phyloP scores from a whole-genome alignment of 176 grass and related monocot species.

The Saccharum officinarum region DNA sequence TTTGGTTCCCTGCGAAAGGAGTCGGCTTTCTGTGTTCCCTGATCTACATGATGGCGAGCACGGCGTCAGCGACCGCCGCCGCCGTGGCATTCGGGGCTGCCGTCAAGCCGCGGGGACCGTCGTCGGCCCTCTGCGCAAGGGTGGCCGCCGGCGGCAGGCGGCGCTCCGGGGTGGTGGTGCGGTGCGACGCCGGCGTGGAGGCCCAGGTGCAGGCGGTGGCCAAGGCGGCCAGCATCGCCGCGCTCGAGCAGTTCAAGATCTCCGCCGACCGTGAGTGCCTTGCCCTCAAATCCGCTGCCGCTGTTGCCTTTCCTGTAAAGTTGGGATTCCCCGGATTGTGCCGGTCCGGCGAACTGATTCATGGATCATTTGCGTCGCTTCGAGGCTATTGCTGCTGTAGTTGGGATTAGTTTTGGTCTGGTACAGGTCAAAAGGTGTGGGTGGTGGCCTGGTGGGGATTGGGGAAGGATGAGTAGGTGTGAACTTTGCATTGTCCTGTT shows the following conservation, averaged over 20 bases:
- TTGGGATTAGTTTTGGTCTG: slow-evolving; percentile 18
- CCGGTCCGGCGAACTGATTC: background rate
- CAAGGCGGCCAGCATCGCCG: slow-evolving; percentile 58
- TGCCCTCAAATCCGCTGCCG: slow-evolving; percentile 7
- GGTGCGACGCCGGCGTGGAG: slow-evolving; percentile 70
- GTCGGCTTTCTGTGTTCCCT: background rate
- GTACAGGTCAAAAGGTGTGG: slow-evolving; percentile 1
- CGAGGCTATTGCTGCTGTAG: background rate
- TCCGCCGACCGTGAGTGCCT: slow-evolving; percentile 82
- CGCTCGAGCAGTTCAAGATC: slow-evolving; percentile 98
- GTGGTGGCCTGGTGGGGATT: background rate
- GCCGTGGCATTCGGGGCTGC: background rate
- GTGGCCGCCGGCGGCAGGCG: slow-evolving; percentile 32
- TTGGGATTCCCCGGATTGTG: background rate
- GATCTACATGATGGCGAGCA: slow-evolving; percentile 53
- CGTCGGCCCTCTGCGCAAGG: slow-evolving; percentile 27
- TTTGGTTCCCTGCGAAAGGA: background rate
- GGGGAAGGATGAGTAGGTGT: background rate
- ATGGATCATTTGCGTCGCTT: slow-evolving; percentile 7
- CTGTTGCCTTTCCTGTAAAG: background rate
- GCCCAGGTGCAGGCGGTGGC: slow-evolving; percentile 44
- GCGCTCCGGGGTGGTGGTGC: slow-evolving; percentile 37
- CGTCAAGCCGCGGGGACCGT: slow-evolving; percentile 24
- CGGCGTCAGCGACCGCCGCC: slow-evolving; percentile 50
- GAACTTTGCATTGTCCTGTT: background rate